Conservation (phyloP, 1,284 basidiomycete species). For the Naganishia sp. region DNA sequence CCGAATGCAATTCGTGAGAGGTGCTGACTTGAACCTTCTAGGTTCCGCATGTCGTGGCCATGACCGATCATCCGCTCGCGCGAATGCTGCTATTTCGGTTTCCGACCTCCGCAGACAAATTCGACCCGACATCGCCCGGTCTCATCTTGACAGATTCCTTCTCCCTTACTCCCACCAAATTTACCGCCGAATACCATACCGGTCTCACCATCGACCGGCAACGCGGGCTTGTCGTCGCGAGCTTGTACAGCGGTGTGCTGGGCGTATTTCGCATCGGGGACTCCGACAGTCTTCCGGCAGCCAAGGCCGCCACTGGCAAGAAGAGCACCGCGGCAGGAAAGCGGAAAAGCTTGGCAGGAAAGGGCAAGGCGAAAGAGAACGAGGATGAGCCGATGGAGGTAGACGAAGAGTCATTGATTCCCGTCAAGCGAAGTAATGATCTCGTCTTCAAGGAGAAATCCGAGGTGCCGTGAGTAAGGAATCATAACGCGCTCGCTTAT, state of each 20-base stretch:
- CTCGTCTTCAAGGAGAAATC: slow-evolving; percentile 46
- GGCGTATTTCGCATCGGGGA: slow-evolving; percentile 47
- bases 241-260: slow-evolving; percentile 51
- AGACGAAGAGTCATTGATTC: not conserved
- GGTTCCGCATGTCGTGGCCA: slow-evolving; percentile 47
- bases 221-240: slow-evolving; percentile 42
- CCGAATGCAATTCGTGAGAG: no score
- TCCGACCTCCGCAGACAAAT: not conserved
- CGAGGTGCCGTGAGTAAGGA: slow-evolving; percentile 51
- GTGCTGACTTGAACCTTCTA: slow-evolving; percentile 27
- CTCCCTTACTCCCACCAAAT: slow-evolving; percentile 38
- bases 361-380: slow-evolving; percentile 12
- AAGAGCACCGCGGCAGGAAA: slow-evolving; percentile 2
- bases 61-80: slow-evolving; percentile 48
- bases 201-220: slow-evolving; percentile 41
- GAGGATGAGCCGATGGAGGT: slow-evolving; percentile 25
- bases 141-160: slow-evolving; percentile 45
- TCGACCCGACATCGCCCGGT: slow-evolving; percentile 29
- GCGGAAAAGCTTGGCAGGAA: slow-evolving; percentile 13
- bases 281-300: slow-evolving; percentile 35
- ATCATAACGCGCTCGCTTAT: not conserved
- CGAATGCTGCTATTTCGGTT: slow-evolving; percentile 47
- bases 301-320: slow-evolving; percentile 13
- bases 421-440: not conserved
- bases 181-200: slow-evolving; percentile 51